Base-by-base conservation (phyloP, 1,139 yeast species). In the Wickerhamomyces sp. region DNA sequence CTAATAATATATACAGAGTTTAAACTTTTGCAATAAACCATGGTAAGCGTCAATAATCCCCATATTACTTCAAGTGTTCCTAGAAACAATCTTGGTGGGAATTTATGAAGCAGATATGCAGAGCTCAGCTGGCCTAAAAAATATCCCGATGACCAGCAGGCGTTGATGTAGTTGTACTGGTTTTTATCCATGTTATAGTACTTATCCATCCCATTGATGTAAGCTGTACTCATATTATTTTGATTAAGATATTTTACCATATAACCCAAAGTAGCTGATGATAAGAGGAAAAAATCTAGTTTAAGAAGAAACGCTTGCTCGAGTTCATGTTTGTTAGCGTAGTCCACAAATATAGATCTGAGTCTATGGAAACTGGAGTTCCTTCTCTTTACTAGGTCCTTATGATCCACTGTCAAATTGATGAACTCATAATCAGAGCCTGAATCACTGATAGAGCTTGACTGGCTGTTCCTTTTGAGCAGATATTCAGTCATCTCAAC, bases 131-230 rank as follows among this genome's bases (percentile, higher is more conserved):
- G 80, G 5, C 80, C 81, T 35, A 76, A 52, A 40, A 75, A 69
- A 43, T 76, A 76, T 2, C 83, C 83, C 10, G 72, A 70, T 0
- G 80, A 74, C 68, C 74, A 76, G 26, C 68, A 59, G 0, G 81
- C 68, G 14, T 63, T 61, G 47, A 77, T 59, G 40, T 71, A 71
- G 39, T 76, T 72, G 41, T 70, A 71, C 46, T 78, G 78, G 48
- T 77, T 72, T 12, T 64, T 63, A 38, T 60, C 59, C 70, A 78
- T 70, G 6, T 56, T 43, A 44, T 70, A 70, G 43, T 71, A 74
- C 44, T 76, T 76, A 39, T 67, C 61, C 82, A 78, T 76, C 8
- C 83, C 83, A 14, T 76, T 73, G 28, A 76, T 78, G 52, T 73
- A 78, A 3, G 48, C 77, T 7, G 74, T 70, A 20, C 68, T 53